phyloP scores from a whole-genome alignment of 805 yeast genomes.

The Myxozyma monticola region DNA sequence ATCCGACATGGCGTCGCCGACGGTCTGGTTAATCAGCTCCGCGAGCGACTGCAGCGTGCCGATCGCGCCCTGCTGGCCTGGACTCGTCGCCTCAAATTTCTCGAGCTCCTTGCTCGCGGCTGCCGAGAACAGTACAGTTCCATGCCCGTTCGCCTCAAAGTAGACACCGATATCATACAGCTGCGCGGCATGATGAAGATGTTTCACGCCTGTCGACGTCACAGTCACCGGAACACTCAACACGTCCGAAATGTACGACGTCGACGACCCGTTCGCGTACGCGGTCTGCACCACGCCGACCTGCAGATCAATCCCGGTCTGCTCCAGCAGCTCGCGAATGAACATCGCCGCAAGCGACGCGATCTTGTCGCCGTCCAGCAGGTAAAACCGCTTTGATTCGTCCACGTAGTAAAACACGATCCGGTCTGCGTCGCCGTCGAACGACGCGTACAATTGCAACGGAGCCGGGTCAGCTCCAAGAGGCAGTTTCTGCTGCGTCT shows the following conservation, averaged over 20 bases:
- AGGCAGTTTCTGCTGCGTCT: conserved; percentile 82
- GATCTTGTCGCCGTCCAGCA: conserved; percentile 89
- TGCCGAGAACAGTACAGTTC: conserved; percentile 82
- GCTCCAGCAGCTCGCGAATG: conserved; percentile 53
- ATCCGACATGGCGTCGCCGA: conserved; percentile 98
- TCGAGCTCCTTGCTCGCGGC: conserved; percentile 45
- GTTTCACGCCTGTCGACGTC: conserved; percentile 96
- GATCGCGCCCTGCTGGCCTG: conserved; percentile 52
- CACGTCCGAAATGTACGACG: conserved; percentile 60
- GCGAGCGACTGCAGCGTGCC: conserved; percentile 60
- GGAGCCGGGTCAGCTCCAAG: conserved; percentile 51
- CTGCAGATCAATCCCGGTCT: conserved; percentile 45
- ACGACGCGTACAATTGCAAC: conserved; percentile 66
- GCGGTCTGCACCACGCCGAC: conserved; percentile 96
- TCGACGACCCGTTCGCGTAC: conserved; percentile 92
- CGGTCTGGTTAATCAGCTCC: conserved; percentile 86
- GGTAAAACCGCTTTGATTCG: conserved; percentile 38
- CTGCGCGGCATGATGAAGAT: conserved; percentile 87
- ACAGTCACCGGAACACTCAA: conserved; percentile 77
- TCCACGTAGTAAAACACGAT: conserved; percentile 65
- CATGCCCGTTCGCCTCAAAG: conserved; percentile 99
- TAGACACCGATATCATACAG: conserved; percentile 84
- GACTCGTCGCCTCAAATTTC: conserved; percentile 41
- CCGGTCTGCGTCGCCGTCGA: conserved; percentile 98
- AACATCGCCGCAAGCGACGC: conserved; percentile 78